Percentiles rank a stretch among this genome's conserved stretches.
phyloP scores from a whole-genome alignment of 495 filamentous ascomycete genomes.

The Amphirosellinia nigrospora region DNA sequence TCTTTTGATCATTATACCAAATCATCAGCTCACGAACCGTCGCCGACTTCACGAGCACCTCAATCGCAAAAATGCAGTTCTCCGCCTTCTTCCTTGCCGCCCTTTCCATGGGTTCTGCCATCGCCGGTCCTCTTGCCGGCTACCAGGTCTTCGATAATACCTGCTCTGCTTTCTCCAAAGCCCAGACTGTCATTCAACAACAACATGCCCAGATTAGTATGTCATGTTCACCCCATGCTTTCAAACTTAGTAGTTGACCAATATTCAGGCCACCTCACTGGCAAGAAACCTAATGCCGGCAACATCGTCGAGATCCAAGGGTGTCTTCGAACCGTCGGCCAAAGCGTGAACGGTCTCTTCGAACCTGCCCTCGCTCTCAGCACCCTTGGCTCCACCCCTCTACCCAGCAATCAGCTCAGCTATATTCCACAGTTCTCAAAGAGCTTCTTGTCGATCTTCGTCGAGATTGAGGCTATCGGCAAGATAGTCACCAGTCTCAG shows the following conservation, averaged over 20 bases:
- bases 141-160: conserved; percentile 25
- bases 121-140: conserved; percentile 30
- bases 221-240: not conserved
- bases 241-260: not conserved
- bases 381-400: conserved; percentile 3
- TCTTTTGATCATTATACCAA: conserved; percentile 1
- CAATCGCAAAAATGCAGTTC: conserved; percentile 38
- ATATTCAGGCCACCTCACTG: not conserved
- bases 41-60: conserved; percentile 16
- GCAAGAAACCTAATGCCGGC: conserved; percentile 15
- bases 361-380: conserved; percentile 27
- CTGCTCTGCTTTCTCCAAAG: conserved; percentile 21
- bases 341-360: conserved; percentile 30
- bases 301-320: conserved; percentile 30
- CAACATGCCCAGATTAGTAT: conserved; percentile 29
- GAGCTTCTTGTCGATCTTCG: conserved; percentile 27
- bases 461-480: conserved; percentile 30
- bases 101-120: conserved; percentile 40
- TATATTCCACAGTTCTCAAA: conserved; percentile 27
- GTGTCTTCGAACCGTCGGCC: conserved; percentile 26
- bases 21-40: not conserved
- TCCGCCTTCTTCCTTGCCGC: conserved; percentile 36
- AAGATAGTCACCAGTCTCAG: conserved; percentile 21
- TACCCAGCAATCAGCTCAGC: conserved; percentile 30
- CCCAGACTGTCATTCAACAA: conserved; percentile 26